These are phyloP conservation scores for Teunomyces pallodes DNA, from an alignment of 805 yeast genomes.

Conservation along the genomic window DNA sequence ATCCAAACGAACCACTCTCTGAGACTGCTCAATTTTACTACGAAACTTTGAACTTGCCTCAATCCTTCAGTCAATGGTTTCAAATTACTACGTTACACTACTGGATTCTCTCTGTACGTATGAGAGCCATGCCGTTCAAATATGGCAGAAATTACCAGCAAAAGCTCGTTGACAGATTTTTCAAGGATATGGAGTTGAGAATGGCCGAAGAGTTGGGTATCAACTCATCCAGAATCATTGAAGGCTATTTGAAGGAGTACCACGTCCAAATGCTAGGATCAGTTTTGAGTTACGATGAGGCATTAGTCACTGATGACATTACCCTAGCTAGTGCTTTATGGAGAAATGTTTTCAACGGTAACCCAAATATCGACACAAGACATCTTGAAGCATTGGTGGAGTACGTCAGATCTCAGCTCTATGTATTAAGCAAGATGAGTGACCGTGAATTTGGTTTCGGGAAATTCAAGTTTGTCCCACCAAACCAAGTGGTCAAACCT, in stretches of 20 bases:
- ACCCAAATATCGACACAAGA: conserved; percentile 73
- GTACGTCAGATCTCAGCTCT: conserved; percentile 85
- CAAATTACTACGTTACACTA: conserved; percentile 87
- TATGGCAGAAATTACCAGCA: conserved; percentile 90
- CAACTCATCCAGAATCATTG: conserved; percentile 74
- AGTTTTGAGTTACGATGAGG: conserved; percentile 91
- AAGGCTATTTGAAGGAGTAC: conserved; percentile 83
- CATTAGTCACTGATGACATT: conserved; percentile 73
- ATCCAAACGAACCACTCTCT: conserved; percentile 68
- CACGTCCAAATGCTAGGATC: conserved; percentile 88
- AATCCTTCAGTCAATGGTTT: conserved; percentile 93
- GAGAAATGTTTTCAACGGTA: conserved; percentile 90
- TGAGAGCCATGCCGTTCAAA: conserved; percentile 94
- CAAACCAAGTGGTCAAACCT: conserved; percentile 72
- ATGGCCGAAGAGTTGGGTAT: conserved; percentile 85
- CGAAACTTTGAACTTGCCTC: conserved; percentile 76
- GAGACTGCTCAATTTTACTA: conserved; percentile 82
- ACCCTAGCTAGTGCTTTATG: conserved; percentile 76
- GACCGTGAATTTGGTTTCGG: conserved; percentile 96
- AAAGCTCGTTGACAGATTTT: conserved; percentile 82
- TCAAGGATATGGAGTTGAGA: conserved; percentile 85
- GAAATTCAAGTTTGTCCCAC: conserved; percentile 78
- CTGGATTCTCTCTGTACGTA: conserved; percentile 91
- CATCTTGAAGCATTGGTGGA: conserved; percentile 87
- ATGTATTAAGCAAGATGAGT: conserved; percentile 78